These are phyloP conservation scores for Venturiaceae sp. DNA, from an alignment of 2,329 filamentous ascomycete species.

Conservation along the genomic window DNA sequence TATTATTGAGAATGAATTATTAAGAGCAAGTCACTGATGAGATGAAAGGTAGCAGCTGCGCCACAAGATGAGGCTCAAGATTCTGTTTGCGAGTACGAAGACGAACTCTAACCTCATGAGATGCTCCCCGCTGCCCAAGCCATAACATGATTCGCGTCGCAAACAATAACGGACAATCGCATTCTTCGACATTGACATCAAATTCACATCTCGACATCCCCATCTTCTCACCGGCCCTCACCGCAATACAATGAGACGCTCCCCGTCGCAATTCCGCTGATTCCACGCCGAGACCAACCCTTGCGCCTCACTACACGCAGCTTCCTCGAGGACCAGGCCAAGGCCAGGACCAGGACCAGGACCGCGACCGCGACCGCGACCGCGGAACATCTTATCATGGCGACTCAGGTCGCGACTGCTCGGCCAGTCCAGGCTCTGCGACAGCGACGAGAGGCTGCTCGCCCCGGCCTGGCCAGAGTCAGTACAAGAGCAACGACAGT, in stretches of 20 bases:
- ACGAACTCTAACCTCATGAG: too few species aligned
- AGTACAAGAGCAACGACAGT: conserved; percentile 19
- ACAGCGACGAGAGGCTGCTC: conserved; percentile 26
- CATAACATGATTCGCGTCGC: not conserved
- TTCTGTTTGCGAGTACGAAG: too few species aligned
- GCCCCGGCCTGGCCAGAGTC: conserved; percentile 19
- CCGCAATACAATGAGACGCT: not conserved
- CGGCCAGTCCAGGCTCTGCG: conserved; percentile 29
- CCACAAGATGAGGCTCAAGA: too few species aligned
- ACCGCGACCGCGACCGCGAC: too few species aligned
- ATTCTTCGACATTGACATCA: not conserved
- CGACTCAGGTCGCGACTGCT: conserved; percentile 20
- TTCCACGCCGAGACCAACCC: not conserved
- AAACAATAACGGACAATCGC: not conserved
- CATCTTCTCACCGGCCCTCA: not conserved
- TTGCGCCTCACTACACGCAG: not conserved
- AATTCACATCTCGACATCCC: not conserved
- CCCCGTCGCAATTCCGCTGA: not conserved
- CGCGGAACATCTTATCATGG: too few species aligned
- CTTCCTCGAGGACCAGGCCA: not conserved
- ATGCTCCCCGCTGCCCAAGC: too few species aligned
- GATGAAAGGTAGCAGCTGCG: too few species aligned
- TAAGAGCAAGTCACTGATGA: too few species aligned
- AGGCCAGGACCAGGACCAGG: conserved; percentile 6
- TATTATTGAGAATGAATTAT: too few species aligned